Evolutionary conservation across 352 stramenopile genomes (phyloP).

Genomic region (Globisporangium rhizosaccharum): DNA sequence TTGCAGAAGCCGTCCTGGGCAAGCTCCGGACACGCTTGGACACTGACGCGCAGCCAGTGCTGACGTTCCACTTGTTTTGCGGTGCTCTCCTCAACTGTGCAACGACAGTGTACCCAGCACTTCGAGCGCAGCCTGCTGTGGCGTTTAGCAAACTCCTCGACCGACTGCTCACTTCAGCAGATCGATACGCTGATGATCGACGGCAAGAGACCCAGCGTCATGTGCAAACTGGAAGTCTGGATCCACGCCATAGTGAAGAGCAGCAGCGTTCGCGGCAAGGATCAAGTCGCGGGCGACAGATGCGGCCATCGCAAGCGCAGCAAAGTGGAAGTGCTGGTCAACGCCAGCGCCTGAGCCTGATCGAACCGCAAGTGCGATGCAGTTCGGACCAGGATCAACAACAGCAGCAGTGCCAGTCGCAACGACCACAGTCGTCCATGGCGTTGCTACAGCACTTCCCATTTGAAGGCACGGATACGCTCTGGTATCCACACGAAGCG

Average conservation of each 20-base stretch:
- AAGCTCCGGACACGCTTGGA: constrained; percentile 59
- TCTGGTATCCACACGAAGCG: constrained; percentile 2
- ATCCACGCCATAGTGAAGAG: background rate
- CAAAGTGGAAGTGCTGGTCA: too few species aligned
- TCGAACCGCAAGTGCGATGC: background rate
- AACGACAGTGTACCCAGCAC: constrained; percentile 23
- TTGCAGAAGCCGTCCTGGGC: constrained; percentile 48
- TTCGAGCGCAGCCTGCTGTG: constrained; percentile 7
- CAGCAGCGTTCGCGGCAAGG: background rate
- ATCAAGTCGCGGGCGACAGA: too few species aligned
- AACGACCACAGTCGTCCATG: background rate
- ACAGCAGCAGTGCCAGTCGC: too few species aligned
- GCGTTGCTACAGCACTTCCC: constrained; percentile 13
- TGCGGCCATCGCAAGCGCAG: too few species aligned
- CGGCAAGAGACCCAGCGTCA: too few species aligned
- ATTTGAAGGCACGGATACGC: background rate
- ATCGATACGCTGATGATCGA: constrained; percentile 1
- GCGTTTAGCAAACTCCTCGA: constrained; percentile 5
- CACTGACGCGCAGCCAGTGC: constrained; percentile 32
- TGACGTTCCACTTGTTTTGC: constrained; percentile 54
- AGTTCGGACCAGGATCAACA: too few species aligned
- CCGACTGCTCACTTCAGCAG: background rate
- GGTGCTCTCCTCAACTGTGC: constrained; percentile 48
- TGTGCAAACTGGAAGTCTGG: background rate
- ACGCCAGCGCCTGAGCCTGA: background rate